Percentiles rank a stretch among this genome's conserved stretches.
These are phyloP conservation scores for Nemania sp. DNA, from an alignment of 2,329 filamentous ascomycete genomes.

Conservation along the genomic window DNA sequence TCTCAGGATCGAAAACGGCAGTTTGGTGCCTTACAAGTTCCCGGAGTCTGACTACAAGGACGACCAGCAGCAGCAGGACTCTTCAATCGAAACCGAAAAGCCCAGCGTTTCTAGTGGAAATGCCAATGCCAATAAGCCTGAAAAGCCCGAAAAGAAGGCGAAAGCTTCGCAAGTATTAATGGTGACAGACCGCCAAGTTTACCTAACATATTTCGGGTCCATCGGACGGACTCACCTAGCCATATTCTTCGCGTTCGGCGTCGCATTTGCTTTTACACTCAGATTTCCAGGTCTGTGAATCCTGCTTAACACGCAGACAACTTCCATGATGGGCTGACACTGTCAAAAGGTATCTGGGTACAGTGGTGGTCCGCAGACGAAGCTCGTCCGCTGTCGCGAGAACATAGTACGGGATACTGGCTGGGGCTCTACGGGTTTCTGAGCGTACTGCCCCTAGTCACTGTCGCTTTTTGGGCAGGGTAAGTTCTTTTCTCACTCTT, in stretches of 20 bases:
- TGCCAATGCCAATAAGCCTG: not conserved
- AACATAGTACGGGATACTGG: constrained; percentile 24
- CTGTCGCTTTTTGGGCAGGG: constrained; percentile 12
- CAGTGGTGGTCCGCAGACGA: constrained; percentile 32
- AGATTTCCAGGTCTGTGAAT: constrained; percentile 25
- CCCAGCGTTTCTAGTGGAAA: not conserved
- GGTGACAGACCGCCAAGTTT: constrained; percentile 23
- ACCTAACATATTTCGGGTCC: constrained; percentile 26
- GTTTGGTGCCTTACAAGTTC: constrained; percentile 11
- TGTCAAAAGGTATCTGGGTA: constrained; percentile 30
- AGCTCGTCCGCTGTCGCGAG: constrained; percentile 16
- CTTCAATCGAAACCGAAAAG: not conserved
- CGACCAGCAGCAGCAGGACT: not conserved
- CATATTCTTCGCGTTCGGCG: constrained; percentile 23
- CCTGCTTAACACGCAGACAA: too few species aligned
- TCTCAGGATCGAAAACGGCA: constrained; percentile 19
- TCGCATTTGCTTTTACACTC: constrained; percentile 22
- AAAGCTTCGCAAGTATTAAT: not conserved
- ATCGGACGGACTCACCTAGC: constrained; percentile 21
- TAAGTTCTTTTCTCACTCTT: too few species aligned
- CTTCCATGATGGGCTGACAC: too few species aligned
- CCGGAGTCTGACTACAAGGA: not conserved
- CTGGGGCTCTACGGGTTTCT: constrained; percentile 28
- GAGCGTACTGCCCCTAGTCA: constrained; percentile 17
- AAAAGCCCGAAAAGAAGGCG: not conserved